Evolutionary conservation across 2,329 filamentous ascomycete species (phyloP).

Genomic region (Aspergillus aculeatus): DNA sequence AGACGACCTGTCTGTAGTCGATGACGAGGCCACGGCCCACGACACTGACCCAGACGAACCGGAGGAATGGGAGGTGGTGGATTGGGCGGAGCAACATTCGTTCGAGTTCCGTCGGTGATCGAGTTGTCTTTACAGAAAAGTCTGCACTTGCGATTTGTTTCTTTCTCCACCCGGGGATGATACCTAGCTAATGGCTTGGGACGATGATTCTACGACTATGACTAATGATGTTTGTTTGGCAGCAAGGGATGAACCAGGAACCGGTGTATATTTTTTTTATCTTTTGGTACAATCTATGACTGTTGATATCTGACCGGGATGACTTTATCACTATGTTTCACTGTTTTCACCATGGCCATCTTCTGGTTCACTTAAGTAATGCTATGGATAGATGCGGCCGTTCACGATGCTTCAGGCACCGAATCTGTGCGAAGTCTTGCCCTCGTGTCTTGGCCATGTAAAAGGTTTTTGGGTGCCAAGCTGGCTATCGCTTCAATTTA

Average conservation of each 20-base stretch:
- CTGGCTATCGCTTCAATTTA: background rate
- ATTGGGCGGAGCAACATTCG: constrained; percentile 8
- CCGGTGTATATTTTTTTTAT: background rate
- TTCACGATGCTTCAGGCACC: background rate
- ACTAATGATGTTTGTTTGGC: background rate
- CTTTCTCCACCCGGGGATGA: too few species aligned
- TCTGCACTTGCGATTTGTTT: too few species aligned
- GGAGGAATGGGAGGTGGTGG: constrained; percentile 6
- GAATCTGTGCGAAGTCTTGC: background rate
- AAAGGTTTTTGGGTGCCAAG: background rate
- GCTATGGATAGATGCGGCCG: background rate
- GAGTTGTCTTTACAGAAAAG: background rate
- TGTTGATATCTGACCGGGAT: background rate
- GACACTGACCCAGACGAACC: constrained; percentile 3
- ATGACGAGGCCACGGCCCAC: background rate
- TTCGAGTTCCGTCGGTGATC: constrained; percentile 1
- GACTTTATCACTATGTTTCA: background rate
- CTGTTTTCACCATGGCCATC: too few species aligned
- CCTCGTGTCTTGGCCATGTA: background rate
- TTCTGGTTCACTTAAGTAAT: background rate
- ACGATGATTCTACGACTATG: background rate
- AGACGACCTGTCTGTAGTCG: background rate
- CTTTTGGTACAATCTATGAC: background rate
- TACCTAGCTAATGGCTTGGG: background rate
- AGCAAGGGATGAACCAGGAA: background rate